These are phyloP conservation scores for Cyberlindnera xylosilytica DNA, from an alignment of 805 yeast species.

Conservation along the genomic window DNA sequence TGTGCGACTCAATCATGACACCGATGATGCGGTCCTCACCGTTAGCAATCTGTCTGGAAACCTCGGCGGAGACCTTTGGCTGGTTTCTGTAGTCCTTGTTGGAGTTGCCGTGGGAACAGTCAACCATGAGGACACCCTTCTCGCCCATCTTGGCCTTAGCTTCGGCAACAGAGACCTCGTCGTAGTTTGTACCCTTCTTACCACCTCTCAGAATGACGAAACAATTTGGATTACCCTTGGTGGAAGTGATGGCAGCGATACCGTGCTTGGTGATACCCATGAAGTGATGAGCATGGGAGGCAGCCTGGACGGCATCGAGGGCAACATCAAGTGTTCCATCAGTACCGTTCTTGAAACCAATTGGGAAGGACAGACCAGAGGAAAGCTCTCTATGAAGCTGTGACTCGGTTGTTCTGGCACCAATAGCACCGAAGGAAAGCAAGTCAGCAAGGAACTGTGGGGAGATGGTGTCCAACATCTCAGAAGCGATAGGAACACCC, in stretches of 20 bases:
- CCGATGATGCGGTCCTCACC: slow-evolving; percentile 87
- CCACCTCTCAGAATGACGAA: slow-evolving; percentile 97
- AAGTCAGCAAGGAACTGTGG: slow-evolving; percentile 94
- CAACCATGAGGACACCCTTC: slow-evolving; percentile 73
- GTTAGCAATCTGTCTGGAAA: slow-evolving; percentile 73
- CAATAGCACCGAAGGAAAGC: slow-evolving; percentile 94
- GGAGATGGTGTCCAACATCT: slow-evolving; percentile 96
- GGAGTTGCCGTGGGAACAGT: slow-evolving; percentile 98
- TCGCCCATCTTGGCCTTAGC: slow-evolving; percentile 64
- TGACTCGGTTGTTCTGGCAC: slow-evolving; percentile 98
- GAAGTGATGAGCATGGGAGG: slow-evolving; percentile 90
- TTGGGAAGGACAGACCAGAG: slow-evolving; percentile 97
- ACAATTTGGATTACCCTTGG: slow-evolving; percentile 93
- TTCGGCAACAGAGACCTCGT: slow-evolving; percentile 67
- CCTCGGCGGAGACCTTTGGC: slow-evolving; percentile 82
- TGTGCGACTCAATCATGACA: slow-evolving; percentile 92
- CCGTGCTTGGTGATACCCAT: slow-evolving; percentile 98
- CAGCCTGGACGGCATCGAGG: slow-evolving; percentile 90
- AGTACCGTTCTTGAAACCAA: slow-evolving; percentile 98
- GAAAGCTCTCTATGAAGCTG: slow-evolving; percentile 97
- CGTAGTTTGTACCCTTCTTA: slow-evolving; percentile 89
- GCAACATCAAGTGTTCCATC: slow-evolving; percentile 94
- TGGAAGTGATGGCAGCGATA: slow-evolving; percentile 91
- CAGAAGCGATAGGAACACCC: slow-evolving; percentile 92
- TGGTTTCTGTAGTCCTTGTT: slow-evolving; percentile 92